Percentiles rank a stretch among this genome's conserved stretches.
Conservation (phyloP, 441 rosid species). For the Aquilaria agallochum region DNA sequence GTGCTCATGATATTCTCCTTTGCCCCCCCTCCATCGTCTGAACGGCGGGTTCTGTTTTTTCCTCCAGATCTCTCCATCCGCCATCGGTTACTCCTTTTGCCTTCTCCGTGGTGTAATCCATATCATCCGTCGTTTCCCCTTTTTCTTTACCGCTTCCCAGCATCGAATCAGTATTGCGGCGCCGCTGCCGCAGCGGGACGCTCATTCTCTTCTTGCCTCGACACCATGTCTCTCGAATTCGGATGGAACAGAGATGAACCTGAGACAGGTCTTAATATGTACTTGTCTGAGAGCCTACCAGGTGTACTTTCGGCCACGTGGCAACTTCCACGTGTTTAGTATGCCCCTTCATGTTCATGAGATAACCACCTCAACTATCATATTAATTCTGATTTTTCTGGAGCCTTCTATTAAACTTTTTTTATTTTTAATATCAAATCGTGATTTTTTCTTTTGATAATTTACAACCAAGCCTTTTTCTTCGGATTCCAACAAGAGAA, state of each 20-base stretch:
- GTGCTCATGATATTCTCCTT: slow-evolving; percentile 20
- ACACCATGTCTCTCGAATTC: slow-evolving; percentile 3
- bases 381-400: no score
- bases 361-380: no score
- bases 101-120: slow-evolving; percentile 31
- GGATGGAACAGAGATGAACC: no score
- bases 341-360: no score
- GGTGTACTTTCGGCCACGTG: no score
- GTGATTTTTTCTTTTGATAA: no score
- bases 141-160: slow-evolving; percentile 24
- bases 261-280: background rate
- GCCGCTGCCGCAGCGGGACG: slow-evolving; percentile 35
- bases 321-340: no score
- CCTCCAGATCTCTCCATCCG: slow-evolving; percentile 33
- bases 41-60: background rate
- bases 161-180: slow-evolving; percentile 22
- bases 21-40: slow-evolving; percentile 25
- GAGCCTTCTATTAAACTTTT: no score
- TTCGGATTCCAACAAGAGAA: no score
- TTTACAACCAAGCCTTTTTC: no score
- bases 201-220: slow-evolving; percentile 27
- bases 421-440: no score
- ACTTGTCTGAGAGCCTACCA: background rate
- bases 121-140: slow-evolving; percentile 22
- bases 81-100: slow-evolving; percentile 32